phyloP scores from a whole-genome alignment of 768 basidiomycete species.

The Amanita thiersii region DNA sequence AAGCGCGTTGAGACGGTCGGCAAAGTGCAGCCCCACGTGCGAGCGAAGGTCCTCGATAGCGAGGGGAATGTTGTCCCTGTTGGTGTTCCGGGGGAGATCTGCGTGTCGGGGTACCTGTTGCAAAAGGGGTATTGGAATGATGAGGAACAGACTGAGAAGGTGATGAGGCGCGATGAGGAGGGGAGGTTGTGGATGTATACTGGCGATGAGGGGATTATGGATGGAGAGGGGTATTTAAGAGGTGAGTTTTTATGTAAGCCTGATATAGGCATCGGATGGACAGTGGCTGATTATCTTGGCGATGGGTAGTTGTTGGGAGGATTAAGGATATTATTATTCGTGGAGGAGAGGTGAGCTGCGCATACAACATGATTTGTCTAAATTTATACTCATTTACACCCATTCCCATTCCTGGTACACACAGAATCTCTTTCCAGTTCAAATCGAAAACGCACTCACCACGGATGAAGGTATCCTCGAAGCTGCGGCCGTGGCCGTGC shows the following conservation, averaged over 20 bases:
- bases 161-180: slow-evolving; percentile 45
- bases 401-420: background rate
- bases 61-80: slow-evolving; percentile 61
- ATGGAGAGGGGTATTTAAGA: slow-evolving; percentile 70
- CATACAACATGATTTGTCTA: background rate
- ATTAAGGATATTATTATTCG: slow-evolving; percentile 86
- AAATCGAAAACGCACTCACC: slow-evolving; percentile 72
- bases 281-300: background rate
- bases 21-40: slow-evolving; percentile 66
- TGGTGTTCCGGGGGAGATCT: slow-evolving; percentile 66
- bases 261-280: background rate
- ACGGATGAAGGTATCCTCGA: slow-evolving; percentile 51
- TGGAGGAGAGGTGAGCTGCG: slow-evolving; percentile 64
- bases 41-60: slow-evolving; percentile 58
- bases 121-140: slow-evolving; percentile 87
- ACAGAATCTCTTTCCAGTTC: slow-evolving; percentile 79
- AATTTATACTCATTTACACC: background rate
- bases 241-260: slow-evolving; percentile 33
- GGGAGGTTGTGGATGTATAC: slow-evolving; percentile 77
- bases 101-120: slow-evolving; percentile 66
- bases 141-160: slow-evolving; percentile 52
- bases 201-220: slow-evolving; percentile 75
- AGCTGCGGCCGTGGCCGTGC: slow-evolving; percentile 68
- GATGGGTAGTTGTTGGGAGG: slow-evolving; percentile 58
- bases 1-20: slow-evolving; percentile 83